Base-by-base conservation (phyloP, 345 rosid species). In the Salix exigua region DNA sequence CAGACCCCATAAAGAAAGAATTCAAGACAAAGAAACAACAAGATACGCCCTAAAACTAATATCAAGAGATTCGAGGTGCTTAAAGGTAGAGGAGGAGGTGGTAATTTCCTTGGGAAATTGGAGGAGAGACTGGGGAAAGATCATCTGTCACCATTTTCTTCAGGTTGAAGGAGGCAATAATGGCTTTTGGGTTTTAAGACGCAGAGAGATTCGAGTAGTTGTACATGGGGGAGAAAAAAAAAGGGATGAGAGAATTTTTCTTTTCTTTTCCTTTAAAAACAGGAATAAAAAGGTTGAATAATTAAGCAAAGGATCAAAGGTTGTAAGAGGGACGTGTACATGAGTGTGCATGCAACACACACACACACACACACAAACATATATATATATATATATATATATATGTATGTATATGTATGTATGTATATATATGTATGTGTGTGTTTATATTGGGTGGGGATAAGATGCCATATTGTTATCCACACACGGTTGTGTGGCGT, bases 31-130 rank as follows among this genome's bases (percentile, higher is more conserved):
- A 68, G 9, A 40, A 48, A 51, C 46, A 64, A 28, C 30, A 10
- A 12, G 50, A 51, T 4, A 30, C 31, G 2, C 2, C 37, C 17
- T 2, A 11, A 4, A 33, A 5, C 5, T 35, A 30, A 53, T 18
- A 25, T 25, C 70, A 66, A 53, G 67, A n/a, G 70, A 26, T 37
- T 18, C 19, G 50, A 33, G 55, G 64, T 74, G 72, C 71, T 82
- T 78, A 84, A 33, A 77, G 88, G 81, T 89, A 92, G 74, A 91
- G 87, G 26, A 92, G 94, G 72, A 89, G 91, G 81, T 72, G 89
- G 82, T 85, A 87, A 26, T 73, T 73, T 60, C 75, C 72, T 50
- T 48, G 66, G 46, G 85, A 75, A 73, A 73, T 70, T 37, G 82
- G 82, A 66, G 89, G 83, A 72, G 84, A 81, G 85, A 87, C 60